Evolutionary conservation across 73 alveolate genomes (phyloP).

Genomic region (Urostyla sp.): DNA sequence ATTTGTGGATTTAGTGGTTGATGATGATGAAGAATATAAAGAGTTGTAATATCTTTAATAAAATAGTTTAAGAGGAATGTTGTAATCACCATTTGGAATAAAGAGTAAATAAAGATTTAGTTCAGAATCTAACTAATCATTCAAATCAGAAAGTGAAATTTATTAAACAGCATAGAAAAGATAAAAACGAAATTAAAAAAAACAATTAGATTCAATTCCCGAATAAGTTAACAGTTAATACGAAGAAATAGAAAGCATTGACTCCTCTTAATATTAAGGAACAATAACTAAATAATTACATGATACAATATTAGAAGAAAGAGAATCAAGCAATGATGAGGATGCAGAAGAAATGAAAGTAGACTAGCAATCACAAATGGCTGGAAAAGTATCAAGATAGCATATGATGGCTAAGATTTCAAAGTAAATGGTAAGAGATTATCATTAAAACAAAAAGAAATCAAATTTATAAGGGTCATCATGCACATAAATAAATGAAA

Average conservation of each 20-base stretch:
- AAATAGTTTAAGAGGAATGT: neutral
- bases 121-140: neutral
- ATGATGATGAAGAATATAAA: conserved; percentile 26
- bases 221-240: neutral
- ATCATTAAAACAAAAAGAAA: conserved; percentile 31
- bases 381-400: neutral
- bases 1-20: conserved; percentile 32
- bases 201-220: neutral
- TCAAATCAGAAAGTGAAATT: neutral
- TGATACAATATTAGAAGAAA: conserved; percentile 45
- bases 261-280: conserved; percentile 25
- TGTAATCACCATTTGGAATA: conserved; percentile 26
- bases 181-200: conserved; percentile 31
- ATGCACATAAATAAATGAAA: conserved; percentile 26
- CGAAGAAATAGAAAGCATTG: conserved; percentile 9
- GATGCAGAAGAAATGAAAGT: neutral
- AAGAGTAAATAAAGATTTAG: neutral
- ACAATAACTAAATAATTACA: neutral
- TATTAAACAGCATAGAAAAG: neutral
- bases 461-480: conserved; percentile 12
- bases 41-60: neutral
- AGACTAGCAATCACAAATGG: neutral
- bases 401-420: conserved; percentile 34
- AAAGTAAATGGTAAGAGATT: conserved; percentile 56
- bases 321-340: conserved; percentile 5